Base-by-base conservation (phyloP, 306 rosid species). In the Trifolium dubium region DNA sequence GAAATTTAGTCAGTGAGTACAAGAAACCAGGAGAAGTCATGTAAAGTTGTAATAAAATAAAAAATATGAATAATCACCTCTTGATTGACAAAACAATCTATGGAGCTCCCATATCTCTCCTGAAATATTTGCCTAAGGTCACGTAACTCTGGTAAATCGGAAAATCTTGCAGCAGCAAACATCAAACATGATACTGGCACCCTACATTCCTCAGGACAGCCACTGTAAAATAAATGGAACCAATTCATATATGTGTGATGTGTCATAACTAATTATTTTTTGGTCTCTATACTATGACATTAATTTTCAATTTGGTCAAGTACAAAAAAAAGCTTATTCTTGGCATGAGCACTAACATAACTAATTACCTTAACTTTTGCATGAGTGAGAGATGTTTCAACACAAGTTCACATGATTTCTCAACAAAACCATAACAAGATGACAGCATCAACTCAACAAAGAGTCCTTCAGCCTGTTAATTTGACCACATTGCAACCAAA, bases 121-220 rank as follows among this genome's bases (percentile, higher is more conserved):
- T 88, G 92, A 90, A 92, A 89, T 63, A 82, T 82, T 83, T 92
- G 88, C 78, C 99, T 85, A 23, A 92, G 95, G 37, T 90, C 97
- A 35, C 98, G 99, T 78, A 92, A 82, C 81, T 95, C 99, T 6
- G 99, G 99, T 79, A 95, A 80, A 83, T 95, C 98, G 30, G 98
- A 95, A 85, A 92, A 95, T 77, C 98, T 83, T 67, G 99, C 98
- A 37, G 99, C 98, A 47, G 97, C 97, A 81, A 84, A 71, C 99
- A 92, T 90, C 59, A 92, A 82, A 70, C 97, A 90, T 34, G 99
- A 80, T 70, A 92, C 89, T 70, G 97, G 92, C 64, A 86, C 92
- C 73, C 87, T 80, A 63, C 98, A 92, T 72, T 95, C 96, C 87
- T 95, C 97, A 3, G 98, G 98, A 84, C 98, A 95, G 80, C 85